Evolutionary conservation across 192 early-diverging fungal species (phyloP).

Genomic region (Linnemannia schmuckeri): DNA sequence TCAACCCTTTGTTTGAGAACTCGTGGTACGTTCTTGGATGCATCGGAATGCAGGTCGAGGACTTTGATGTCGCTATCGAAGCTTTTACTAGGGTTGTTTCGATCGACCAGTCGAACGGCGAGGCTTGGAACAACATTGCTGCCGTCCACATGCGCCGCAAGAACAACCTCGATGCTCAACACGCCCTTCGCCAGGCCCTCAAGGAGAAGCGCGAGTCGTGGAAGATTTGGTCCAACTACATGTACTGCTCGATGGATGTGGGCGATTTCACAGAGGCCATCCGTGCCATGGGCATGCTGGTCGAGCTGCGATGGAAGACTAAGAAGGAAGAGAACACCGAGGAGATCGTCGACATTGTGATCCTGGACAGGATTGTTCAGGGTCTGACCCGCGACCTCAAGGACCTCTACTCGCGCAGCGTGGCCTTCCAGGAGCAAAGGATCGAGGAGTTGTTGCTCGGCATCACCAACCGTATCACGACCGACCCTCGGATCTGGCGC

Average conservation of each 20-base stretch:
- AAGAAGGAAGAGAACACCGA: conserved; percentile 78
- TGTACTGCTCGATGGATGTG: conserved; percentile 83
- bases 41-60: conserved; percentile 83
- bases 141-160: conserved; percentile 81
- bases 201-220: conserved; percentile 85
- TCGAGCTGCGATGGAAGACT: conserved; percentile 82
- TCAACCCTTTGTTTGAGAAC: conserved; percentile 96
- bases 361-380: conserved; percentile 79
- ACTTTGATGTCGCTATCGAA: conserved; percentile 79
- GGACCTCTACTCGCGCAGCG: conserved; percentile 67
- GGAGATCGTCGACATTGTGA: conserved; percentile 83
- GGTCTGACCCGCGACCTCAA: conserved; percentile 70
- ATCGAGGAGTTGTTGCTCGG: conserved; percentile 76
- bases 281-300: conserved; percentile 83
- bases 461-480: conserved; percentile 85
- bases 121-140: conserved; percentile 98
- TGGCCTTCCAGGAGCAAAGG: conserved; percentile 60
- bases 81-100: conserved; percentile 84
- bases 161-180: conserved; percentile 82
- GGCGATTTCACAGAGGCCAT: conserved; percentile 88
- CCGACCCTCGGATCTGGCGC: conserved; percentile 79
- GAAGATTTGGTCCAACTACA: conserved; percentile 95
- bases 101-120: conserved; percentile 86
- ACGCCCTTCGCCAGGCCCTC: conserved; percentile 85
- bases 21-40: conserved; percentile 98